Percentiles rank a stretch among this genome's conserved stretches.
phyloP scores from a whole-genome alignment of 257 asterid species.

The Plantago ovata region DNA sequence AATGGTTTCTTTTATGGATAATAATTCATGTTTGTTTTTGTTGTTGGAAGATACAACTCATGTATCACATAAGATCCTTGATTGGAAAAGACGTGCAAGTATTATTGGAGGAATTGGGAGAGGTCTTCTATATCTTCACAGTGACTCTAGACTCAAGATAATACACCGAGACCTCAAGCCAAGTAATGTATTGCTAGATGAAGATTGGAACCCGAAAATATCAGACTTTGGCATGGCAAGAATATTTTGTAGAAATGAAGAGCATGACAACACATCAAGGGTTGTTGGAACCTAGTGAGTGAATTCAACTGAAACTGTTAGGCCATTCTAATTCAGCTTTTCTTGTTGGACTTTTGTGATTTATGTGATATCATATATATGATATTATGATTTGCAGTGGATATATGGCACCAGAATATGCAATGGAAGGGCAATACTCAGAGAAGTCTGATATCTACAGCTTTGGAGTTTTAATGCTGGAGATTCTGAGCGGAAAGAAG shows the following conservation, averaged over 20 bases:
- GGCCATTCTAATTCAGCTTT: background rate
- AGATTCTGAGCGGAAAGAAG: slow-evolving; percentile 57
- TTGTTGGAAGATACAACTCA: slow-evolving; percentile 25
- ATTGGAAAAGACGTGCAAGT: slow-evolving; percentile 45
- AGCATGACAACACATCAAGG: slow-evolving; percentile 47
- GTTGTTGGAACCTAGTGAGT: slow-evolving; percentile 72
- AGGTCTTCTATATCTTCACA: slow-evolving; percentile 62
- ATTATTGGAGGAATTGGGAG: slow-evolving; percentile 58
- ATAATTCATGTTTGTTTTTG: background rate
- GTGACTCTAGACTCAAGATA: slow-evolving; percentile 57
- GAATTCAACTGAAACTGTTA: background rate
- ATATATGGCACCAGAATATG: too few species aligned
- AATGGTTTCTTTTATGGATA: background rate
- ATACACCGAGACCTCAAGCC: too few species aligned
- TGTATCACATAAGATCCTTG: slow-evolving; percentile 27
- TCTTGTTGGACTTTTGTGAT: background rate
- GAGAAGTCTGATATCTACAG: slow-evolving; percentile 49
- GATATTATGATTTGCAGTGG: slow-evolving; percentile 34
- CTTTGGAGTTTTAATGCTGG: slow-evolving; percentile 52
- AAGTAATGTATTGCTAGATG: slow-evolving; percentile 52
- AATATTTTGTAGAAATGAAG: slow-evolving; percentile 50
- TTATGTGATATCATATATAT: too few species aligned
- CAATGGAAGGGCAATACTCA: slow-evolving; percentile 50
- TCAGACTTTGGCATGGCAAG: slow-evolving; percentile 72
- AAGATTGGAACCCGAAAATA: slow-evolving; percentile 57